Evolutionary conservation across 2,329 filamentous ascomycete genomes (phyloP), one percentile per base, ranked within the genome.

Genomic region (Zymoseptoria tritici): DNA sequence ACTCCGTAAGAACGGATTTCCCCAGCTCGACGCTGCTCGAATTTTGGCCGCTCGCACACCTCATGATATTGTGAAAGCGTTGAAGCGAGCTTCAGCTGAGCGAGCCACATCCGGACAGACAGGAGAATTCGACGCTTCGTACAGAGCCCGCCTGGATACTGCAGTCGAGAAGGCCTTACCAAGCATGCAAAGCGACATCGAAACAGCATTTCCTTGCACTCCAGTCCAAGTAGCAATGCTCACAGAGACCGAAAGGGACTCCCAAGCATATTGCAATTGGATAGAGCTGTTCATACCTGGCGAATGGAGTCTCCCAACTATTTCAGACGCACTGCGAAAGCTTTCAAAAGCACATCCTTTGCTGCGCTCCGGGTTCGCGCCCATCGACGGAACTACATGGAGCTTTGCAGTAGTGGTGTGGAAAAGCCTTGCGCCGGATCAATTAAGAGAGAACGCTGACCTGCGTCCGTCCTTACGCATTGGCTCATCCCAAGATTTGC

Each of bases 191-290:
- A 19, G 54, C 7, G 57, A 68, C 3, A 54, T 74, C 20, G 70
- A 76, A 19, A 74, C 76, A 24, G 72, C 84, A 4, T 68, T 82
- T 19, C 80, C 81, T 4, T 94, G 90, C 71, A 92, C 86, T 3
- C 81, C 85, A 13, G 78, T 94, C 9, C 92, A 97, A 67, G 77
- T 81, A 19, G 86, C 90, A 1, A 95, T 96, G 90, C 79, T 96
- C 16, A 79, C 83, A 0, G 90, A 96, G 74, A 92, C 90, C 0
- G 73, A 79, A 2, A 78, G 77, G 19, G 78, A 86, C 61, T 64
- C 78, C 1, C 75, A 74, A 53, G 80, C 86, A 7, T 96, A 97
- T 70, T 89, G 87, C 74, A 97, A 96, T 66, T 86, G 86, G 78
- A 77, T 94, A 9, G 82, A 88, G 66, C 71, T 95, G 1, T 77